Conservation (phyloP, 805 yeast genomes). For the Cyberlindnera saturnus region DNA sequence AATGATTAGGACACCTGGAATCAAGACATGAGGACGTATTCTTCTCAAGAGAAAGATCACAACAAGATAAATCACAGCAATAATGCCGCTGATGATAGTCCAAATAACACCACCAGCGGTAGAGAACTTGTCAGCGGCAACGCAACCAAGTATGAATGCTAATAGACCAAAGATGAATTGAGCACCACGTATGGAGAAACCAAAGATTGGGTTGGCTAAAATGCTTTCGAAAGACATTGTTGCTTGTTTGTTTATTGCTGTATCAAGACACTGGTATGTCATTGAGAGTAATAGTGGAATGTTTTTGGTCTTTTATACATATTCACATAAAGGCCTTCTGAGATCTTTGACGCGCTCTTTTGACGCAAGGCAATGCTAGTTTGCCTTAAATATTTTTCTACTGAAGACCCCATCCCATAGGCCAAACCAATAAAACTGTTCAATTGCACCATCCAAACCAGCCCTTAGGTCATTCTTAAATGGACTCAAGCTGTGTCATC, state of each 20-base stretch:
- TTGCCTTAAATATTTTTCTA: no score
- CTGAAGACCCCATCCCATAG: no score
- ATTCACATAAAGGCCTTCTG: no score
- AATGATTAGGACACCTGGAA: constrained; percentile 11
- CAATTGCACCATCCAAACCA: no score
- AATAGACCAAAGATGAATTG: constrained; percentile 12
- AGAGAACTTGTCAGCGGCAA: constrained; percentile 5
- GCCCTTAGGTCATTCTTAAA: no score
- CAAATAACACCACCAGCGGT: constrained; percentile 8
- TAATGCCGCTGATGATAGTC: constrained; percentile 9
- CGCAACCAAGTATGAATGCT: constrained; percentile 9
- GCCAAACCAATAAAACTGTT: no score
- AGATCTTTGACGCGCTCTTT: no score
- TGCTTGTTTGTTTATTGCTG: not conserved
- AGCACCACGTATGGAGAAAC: constrained; percentile 7
- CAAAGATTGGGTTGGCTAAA: constrained; percentile 2
- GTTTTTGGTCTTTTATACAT: no score
- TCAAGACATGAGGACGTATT: constrained; percentile 2
- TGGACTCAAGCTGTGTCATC: no score
- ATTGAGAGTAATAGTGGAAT: no score
- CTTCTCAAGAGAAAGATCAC: constrained; percentile 2
- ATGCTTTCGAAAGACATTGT: not conserved
- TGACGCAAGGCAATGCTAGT: no score
- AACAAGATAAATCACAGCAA: constrained; percentile 6
- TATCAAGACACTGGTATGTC: not conserved